phyloP scores from a whole-genome alignment of 176 grass and related monocot species.

The Cymbopogon citratus region DNA sequence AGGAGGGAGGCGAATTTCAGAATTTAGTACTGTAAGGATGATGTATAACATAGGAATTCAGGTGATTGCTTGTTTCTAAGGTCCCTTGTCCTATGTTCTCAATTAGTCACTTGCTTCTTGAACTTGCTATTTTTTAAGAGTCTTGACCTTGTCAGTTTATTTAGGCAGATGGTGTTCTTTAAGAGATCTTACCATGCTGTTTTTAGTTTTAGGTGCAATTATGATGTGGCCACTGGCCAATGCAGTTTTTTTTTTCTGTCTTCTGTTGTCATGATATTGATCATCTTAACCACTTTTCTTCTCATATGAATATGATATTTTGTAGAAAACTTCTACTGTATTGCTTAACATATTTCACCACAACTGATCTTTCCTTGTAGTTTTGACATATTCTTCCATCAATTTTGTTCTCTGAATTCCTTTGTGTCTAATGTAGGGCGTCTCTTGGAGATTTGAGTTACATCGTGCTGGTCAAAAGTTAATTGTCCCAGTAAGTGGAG shows the following conservation, averaged over 20 bases:
- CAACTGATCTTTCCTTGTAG: background rate
- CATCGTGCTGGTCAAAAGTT: conserved; percentile 83
- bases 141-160: background rate
- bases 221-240: background rate
- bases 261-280: background rate
- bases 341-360: background rate
- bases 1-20: conserved; percentile 80
- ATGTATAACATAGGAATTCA: conserved; percentile 95
- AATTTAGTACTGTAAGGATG: conserved; percentile 87
- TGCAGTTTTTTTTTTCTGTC: background rate
- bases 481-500: conserved; percentile 78
- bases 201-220: background rate
- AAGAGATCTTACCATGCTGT: background rate
- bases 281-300: background rate
- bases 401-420: conserved; percentile 18
- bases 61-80: conserved; percentile 38
- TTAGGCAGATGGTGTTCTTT: background rate
- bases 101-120: conserved; percentile 19
- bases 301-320: conserved; percentile 15
- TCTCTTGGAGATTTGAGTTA: conserved; percentile 95
- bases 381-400: conserved; percentile 9
- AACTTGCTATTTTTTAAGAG: background rate
- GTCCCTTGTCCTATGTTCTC: background rate
- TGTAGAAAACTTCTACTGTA: background rate
- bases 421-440: conserved; percentile 48